These are phyloP conservation scores for Brachypodium distachyon DNA, from an alignment of 202 grass and related monocot genomes.

Conservation along the genomic window DNA sequence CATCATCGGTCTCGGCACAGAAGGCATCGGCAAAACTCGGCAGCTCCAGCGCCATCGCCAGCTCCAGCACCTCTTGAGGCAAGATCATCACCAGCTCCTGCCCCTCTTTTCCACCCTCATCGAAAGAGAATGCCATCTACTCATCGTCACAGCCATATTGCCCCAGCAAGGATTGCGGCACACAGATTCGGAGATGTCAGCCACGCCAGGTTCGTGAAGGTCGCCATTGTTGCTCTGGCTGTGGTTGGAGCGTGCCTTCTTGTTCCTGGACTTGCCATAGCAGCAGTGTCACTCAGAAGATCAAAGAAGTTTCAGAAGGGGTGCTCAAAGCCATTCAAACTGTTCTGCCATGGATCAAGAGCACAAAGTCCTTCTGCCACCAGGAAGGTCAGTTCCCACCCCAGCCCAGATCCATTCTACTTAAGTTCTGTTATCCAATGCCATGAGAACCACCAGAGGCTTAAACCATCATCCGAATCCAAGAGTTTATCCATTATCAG, in stretches of 20 bases:
- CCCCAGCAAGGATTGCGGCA: background rate
- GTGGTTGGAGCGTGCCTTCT: conserved; percentile 6
- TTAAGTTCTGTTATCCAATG: conserved; percentile 29
- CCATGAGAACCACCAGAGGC: conserved; percentile 1
- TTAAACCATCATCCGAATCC: conserved; percentile 3
- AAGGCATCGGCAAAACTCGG: background rate
- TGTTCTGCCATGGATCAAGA: conserved; percentile 12
- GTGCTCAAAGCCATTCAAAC: conserved; percentile 7
- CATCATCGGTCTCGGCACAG: background rate
- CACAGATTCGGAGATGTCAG: background rate
- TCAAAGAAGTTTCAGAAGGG: conserved; percentile 19
- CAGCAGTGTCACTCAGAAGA: conserved; percentile 22
- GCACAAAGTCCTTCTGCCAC: conserved; percentile 24
- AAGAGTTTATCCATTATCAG: conserved; percentile 20
- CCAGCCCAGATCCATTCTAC: conserved; percentile 33
- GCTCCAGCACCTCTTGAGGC: background rate
- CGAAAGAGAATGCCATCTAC: background rate
- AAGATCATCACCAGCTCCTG: background rate
- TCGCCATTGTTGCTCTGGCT: background rate
- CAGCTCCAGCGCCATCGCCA: background rate
- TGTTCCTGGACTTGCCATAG: conserved; percentile 10
- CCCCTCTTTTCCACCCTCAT: background rate
- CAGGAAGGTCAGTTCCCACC: conserved; percentile 70
- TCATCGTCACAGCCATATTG: background rate
- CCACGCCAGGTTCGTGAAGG: background rate